phyloP scores from a whole-genome alignment of 139 green algal species.

The Ettlia oleoabundans region DNA sequence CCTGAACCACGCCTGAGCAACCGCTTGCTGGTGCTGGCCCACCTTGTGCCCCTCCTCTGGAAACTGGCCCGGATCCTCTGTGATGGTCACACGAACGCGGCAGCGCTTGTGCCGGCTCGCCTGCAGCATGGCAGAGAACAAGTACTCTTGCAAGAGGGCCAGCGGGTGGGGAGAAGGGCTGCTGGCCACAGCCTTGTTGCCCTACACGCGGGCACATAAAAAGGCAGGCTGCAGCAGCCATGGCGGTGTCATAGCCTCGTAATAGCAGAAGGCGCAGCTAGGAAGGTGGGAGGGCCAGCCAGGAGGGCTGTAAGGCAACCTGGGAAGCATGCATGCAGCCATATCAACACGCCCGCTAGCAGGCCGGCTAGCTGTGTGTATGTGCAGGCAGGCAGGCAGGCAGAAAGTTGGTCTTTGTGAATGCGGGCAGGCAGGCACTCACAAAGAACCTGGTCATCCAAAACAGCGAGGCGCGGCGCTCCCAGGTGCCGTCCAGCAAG shows the following conservation, averaged over 20 bases:
- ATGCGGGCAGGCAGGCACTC: neutral
- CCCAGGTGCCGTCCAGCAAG: slow-evolving; percentile 17
- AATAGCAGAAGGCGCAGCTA: too few relatives aligned
- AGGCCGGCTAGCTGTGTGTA: too few relatives aligned
- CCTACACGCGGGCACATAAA: too few relatives aligned
- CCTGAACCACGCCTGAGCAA: neutral
- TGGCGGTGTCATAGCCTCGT: too few relatives aligned
- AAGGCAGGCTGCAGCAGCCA: neutral
- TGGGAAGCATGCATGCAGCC: too few relatives aligned
- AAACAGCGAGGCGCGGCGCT: slow-evolving; percentile 15
- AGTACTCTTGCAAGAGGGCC: too few relatives aligned
- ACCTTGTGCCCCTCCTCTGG: slow-evolving; percentile 18
- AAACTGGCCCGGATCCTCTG: neutral
- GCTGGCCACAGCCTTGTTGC: neutral
- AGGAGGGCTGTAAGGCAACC: too few relatives aligned
- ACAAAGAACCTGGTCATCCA: neutral
- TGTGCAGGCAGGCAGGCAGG: neutral
- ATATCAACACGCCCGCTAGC: too few relatives aligned
- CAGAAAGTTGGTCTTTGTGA: too few relatives aligned
- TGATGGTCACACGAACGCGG: slow-evolving; percentile 10
- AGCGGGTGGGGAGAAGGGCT: neutral
- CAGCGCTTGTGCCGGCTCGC: neutral
- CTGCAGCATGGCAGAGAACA: too few relatives aligned
- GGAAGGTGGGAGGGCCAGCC: too few relatives aligned
- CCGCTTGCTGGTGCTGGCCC: too few relatives aligned